These are phyloP conservation scores for Metschnikowia peoriensis DNA, from an alignment of 805 yeast species.

Conservation along the genomic window DNA sequence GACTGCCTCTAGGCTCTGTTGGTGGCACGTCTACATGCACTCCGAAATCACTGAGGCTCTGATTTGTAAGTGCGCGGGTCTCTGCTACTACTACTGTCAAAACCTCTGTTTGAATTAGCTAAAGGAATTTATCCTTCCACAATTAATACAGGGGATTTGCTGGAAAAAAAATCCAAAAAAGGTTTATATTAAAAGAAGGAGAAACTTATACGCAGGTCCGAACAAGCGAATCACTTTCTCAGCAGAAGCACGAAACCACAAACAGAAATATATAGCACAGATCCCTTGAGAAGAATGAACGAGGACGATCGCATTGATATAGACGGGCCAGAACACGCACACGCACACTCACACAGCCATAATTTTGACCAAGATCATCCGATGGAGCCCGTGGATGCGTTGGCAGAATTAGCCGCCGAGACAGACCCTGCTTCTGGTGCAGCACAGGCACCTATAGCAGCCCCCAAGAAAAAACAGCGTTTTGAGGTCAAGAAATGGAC, in stretches of 20 bases:
- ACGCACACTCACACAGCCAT: neutral
- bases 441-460: constrained; percentile 21
- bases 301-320: constrained; percentile 16
- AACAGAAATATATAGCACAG: neutral
- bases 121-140: no score
- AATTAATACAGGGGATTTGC: no score
- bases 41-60: neutral
- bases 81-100: neutral
- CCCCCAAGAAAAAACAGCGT: constrained; percentile 51
- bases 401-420: constrained; percentile 7
- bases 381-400: constrained; percentile 6
- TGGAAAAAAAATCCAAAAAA: no score
- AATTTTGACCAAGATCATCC: constrained; percentile 5
- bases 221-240: neutral
- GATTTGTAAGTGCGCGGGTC: neutral
- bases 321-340: constrained; percentile 5
- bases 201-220: neutral
- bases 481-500: constrained; percentile 98
- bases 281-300: constrained; percentile 8
- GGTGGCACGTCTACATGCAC: no score
- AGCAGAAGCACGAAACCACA: neutral
- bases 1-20: no score
- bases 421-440: neutral
- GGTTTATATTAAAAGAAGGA: no score
- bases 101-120: no score